Evolutionary conservation across 108 stramenopile species (phyloP).

Genomic region (Seminavis robusta): DNA sequence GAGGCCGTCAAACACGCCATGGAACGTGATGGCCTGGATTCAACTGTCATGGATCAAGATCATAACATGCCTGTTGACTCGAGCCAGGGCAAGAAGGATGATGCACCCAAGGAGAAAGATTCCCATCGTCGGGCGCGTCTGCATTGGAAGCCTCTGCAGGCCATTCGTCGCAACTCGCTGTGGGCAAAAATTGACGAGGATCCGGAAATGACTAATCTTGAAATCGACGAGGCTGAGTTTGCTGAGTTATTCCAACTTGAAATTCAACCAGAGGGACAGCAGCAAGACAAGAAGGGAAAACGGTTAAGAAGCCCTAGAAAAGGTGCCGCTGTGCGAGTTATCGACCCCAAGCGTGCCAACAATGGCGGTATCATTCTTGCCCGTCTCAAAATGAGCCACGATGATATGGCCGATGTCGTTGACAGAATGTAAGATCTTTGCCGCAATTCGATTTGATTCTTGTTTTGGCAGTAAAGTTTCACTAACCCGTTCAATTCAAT

Average conservation of each 20-base stretch:
- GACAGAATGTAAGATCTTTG: too few species aligned
- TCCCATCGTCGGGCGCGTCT: conserved; percentile 83
- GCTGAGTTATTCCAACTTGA: conserved; percentile 77
- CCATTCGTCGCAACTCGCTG: conserved; percentile 72
- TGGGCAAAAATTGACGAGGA: conserved; percentile 83
- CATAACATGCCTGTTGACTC: conserved; percentile 63
- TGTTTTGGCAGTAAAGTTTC: too few species aligned
- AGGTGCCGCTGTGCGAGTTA: conserved; percentile 65
- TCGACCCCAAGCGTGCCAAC: conserved; percentile 88
- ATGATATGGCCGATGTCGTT: conserved; percentile 80
- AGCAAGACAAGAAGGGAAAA: not conserved
- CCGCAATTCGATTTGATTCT: not conserved
- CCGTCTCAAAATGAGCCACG: conserved; percentile 79
- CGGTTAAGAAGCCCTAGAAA: conserved; percentile 9
- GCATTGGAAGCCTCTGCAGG: conserved; percentile 80
- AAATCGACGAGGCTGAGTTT: conserved; percentile 85
- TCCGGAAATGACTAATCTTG: conserved; percentile 63
- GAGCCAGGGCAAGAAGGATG: conserved; percentile 19
- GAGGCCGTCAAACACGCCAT: conserved; percentile 89
- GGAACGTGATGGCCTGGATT: conserved; percentile 76
- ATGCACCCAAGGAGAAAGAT: conserved; percentile 45
- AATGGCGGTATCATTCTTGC: conserved; percentile 93
- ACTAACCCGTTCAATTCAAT: too few species aligned
- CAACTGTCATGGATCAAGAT: conserved; percentile 80
- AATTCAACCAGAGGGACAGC: conserved; percentile 20